Base-by-base conservation (phyloP, 805 yeast genomes). In the Kodamaea hsintzibuensis region DNA sequence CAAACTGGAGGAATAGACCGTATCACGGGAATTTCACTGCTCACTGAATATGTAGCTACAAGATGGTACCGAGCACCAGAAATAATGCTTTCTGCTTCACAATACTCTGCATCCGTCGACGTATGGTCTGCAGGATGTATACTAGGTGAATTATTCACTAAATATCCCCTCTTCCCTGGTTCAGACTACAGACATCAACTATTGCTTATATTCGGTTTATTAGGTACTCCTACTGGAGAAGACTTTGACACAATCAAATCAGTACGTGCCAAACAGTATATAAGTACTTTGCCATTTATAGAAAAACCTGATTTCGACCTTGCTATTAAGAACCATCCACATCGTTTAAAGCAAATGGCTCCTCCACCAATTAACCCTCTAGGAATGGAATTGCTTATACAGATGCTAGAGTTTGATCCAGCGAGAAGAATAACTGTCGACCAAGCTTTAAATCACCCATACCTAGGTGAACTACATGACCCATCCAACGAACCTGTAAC, bases 21-120 rank as follows among this genome's bases (percentile, higher is more conserved):
- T 8, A 8, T 30, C 8, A 9, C 35, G 2, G 35, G 35, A 13
- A 66, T 73, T 22, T 66, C 86, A 0, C 80, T 80, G 58, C 74
- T 88, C 73, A 88, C 93, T 0, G 93, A 88, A 64, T 88, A 88
- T 60, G 95, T 88, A 2, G 93, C 93, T 2, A 88, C 95, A 7
- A 74, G 95, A 61, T 88, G 93, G 93, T 88, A 88, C 65, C 72
- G 95, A 51, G 93, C 93, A 0, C 93, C 93, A 0, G 95, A 88
- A 66, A 86, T 88, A 54, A 88, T 88, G 93, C 70, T 88, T 25
- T 82, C 89, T 0, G 78, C 82, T 55, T 84, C 88, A 42, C 85
- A 85, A 61, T 88, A 88, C 59, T 81, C 92, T 1, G 83, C 86
- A 7, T 89, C 91, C 0, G 85, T 88, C 55, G 95, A 88, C 64